Conservation (phyloP, 1,284 basidiomycete genomes). For the Cutaneotrichosporon sp. region DNA sequence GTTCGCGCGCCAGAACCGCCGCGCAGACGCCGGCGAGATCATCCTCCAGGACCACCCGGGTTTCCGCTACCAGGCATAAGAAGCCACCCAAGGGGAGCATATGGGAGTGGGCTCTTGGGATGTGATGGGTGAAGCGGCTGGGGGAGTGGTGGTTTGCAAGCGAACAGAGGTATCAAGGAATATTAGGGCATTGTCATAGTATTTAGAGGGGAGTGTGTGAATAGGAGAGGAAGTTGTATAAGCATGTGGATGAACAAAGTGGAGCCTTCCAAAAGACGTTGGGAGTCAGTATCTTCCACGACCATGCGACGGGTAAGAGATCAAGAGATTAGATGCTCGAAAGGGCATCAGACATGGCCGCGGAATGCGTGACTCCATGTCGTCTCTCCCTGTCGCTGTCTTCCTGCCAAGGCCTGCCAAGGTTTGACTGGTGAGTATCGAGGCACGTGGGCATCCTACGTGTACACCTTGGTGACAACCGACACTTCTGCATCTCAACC, state of each 20-base stretch:
- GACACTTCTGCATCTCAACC: too few relatives aligned
- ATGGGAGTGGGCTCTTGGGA: background rate
- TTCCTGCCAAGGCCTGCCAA: too few relatives aligned
- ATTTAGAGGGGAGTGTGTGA: background rate
- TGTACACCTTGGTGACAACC: too few relatives aligned
- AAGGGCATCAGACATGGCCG: too few relatives aligned
- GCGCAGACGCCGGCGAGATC: conserved; percentile 15
- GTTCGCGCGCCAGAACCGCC: conserved; percentile 20
- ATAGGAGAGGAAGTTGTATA: background rate
- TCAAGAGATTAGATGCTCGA: too few relatives aligned
- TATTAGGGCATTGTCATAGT: background rate
- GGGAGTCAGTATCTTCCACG: too few relatives aligned
- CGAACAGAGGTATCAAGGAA: background rate
- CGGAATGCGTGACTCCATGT: too few relatives aligned
- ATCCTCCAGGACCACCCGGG: conserved; percentile 19
- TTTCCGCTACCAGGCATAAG: conserved; percentile 21
- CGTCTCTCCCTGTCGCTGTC: too few relatives aligned
- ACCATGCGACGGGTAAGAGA: too few relatives aligned
- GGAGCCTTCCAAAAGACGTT: background rate
- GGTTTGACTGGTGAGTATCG: too few relatives aligned
- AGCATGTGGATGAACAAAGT: background rate
- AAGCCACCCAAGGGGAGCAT: background rate
- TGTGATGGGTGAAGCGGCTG: background rate
- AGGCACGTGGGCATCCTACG: too few relatives aligned
- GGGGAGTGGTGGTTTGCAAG: background rate